Evolutionary conservation across 2,329 filamentous ascomycete genomes (phyloP).

Genomic region (Purpureocillium lavendulum): DNA sequence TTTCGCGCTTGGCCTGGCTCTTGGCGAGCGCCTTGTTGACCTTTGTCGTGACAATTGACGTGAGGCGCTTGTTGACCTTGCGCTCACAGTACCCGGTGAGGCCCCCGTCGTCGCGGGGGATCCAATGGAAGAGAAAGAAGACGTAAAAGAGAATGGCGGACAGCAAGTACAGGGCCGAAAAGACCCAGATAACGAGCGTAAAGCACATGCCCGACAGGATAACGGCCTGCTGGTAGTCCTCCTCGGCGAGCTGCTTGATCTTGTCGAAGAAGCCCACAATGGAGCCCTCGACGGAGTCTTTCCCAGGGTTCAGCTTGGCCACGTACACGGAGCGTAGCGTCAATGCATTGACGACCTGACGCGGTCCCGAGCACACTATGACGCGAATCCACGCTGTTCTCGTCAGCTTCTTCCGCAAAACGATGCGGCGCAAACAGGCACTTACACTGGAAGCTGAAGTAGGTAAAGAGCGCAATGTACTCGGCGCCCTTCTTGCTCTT

Average conservation of each 20-base stretch:
- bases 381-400: slow-evolving; percentile 72
- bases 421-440: too few species aligned
- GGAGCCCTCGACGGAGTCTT: slow-evolving; percentile 47
- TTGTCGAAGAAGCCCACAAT: slow-evolving; percentile 78
- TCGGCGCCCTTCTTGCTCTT: slow-evolving; percentile 87
- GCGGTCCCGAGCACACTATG: slow-evolving; percentile 83
- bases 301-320: slow-evolving; percentile 55
- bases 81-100: slow-evolving; percentile 81
- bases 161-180: slow-evolving; percentile 69
- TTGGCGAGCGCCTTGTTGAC: slow-evolving; percentile 83
- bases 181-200: slow-evolving; percentile 81
- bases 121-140: slow-evolving; percentile 87
- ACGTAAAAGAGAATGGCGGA: slow-evolving; percentile 71
- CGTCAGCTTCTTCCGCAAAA: too few species aligned
- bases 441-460: slow-evolving; percentile 65
- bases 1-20: slow-evolving; percentile 54
- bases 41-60: slow-evolving; percentile 75
- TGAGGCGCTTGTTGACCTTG: slow-evolving; percentile 81
- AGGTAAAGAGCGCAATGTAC: slow-evolving; percentile 84
- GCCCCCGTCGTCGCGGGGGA: slow-evolving; percentile 72
- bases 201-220: slow-evolving; percentile 89
- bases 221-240: slow-evolving; percentile 70
- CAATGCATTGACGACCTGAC: slow-evolving; percentile 82
- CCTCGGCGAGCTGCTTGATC: slow-evolving; percentile 60
- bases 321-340: slow-evolving; percentile 81